Conservation (phyloP, 345 rosid genomes). For the Crucihimalaya himalaica region DNA sequence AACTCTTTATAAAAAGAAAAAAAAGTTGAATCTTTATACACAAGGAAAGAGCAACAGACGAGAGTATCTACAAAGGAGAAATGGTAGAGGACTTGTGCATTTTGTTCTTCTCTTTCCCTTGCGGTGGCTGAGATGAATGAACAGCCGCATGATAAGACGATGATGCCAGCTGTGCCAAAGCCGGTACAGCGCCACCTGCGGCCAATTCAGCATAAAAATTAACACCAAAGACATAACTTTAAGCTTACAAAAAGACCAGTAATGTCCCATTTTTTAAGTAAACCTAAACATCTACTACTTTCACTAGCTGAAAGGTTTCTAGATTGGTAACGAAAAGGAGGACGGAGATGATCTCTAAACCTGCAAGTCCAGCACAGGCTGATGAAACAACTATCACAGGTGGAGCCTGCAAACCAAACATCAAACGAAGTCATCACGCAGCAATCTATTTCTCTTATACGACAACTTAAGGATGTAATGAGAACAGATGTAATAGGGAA, state of each 20-base stretch:
- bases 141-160: conserved; percentile 68
- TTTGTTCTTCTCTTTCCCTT: neutral
- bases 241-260: neutral
- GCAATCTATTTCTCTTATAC: neutral
- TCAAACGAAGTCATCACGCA: neutral
- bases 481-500: neutral
- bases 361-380: conserved; percentile 81
- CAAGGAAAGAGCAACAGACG: neutral
- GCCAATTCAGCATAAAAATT: neutral
- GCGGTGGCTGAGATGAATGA: conserved; percentile 42
- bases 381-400: conserved; percentile 85
- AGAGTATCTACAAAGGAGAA: conserved; percentile 17
- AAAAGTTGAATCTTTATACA: neutral
- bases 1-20: neutral
- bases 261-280: too few relatives aligned
- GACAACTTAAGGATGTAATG: neutral
- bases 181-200: conserved; percentile 79
- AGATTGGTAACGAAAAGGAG: neutral
- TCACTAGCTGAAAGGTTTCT: neutral
- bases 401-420: conserved; percentile 61
- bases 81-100: conserved; percentile 2
- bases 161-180: conserved; percentile 69
- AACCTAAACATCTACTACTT: too few relatives aligned
- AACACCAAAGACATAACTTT: neutral
- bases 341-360: conserved; percentile 35